Evolutionary conservation across 2,329 filamentous ascomycete genomes (phyloP).

Genomic region (Didymella pomorum): DNA sequence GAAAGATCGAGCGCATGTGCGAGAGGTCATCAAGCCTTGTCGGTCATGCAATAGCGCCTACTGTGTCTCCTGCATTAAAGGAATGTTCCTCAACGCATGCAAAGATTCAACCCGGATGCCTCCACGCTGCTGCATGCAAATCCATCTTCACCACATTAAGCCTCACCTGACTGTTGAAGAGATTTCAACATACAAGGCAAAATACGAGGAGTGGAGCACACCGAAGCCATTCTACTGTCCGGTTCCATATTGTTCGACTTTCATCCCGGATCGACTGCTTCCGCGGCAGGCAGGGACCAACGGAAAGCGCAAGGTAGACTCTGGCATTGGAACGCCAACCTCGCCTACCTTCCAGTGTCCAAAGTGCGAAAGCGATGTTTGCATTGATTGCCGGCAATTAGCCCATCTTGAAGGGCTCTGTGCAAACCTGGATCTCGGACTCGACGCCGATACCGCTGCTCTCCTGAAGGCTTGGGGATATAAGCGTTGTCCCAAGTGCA

Average conservation of each 20-base stretch:
- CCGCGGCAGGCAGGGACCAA: conserved; percentile 21
- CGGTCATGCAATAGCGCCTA: conserved; percentile 40
- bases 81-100: conserved; percentile 54
- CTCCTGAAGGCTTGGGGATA: conserved; percentile 56
- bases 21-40: conserved; percentile 41
- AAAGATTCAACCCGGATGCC: conserved; percentile 55
- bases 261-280: conserved; percentile 51
- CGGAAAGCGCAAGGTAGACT: conserved; percentile 36
- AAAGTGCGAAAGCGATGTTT: conserved; percentile 54
- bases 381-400: conserved; percentile 54
- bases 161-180: conserved; percentile 49
- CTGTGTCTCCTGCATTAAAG: conserved; percentile 50
- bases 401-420: conserved; percentile 52
- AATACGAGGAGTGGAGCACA: conserved; percentile 59
- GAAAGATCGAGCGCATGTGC: conserved; percentile 13
- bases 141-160: conserved; percentile 54
- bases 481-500: conserved; percentile 61
- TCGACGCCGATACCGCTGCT: conserved; percentile 48
- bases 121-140: conserved; percentile 55
- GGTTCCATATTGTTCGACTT: conserved; percentile 57
- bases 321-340: conserved; percentile 36
- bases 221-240: conserved; percentile 60
- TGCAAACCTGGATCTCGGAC: conserved; percentile 40
- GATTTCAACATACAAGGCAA: conserved; percentile 49
- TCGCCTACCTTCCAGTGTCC: conserved; percentile 53